These are phyloP conservation scores for Penicillium sp. DNA, from an alignment of 2,329 filamentous ascomycete genomes.

Conservation along the genomic window DNA sequence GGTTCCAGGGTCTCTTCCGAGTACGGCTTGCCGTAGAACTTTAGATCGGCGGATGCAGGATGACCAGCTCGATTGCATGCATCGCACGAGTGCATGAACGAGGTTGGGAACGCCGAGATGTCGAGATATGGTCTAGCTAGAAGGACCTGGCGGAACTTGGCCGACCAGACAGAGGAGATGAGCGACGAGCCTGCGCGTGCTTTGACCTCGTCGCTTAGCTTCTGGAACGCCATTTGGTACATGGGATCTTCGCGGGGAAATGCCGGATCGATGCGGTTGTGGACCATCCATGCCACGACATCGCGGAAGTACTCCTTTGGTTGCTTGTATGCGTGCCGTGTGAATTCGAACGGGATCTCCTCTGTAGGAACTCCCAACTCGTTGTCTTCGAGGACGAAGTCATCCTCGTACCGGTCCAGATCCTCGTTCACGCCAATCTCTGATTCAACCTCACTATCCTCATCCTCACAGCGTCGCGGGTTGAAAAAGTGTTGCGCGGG, in stretches of 20 bases:
- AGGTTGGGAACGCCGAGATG: slow-evolving; percentile 48
- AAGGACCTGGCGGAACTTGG: slow-evolving; percentile 66
- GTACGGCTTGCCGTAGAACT: slow-evolving; percentile 68
- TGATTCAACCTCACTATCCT: slow-evolving; percentile 36
- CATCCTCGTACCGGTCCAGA: slow-evolving; percentile 59
- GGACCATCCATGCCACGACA: slow-evolving; percentile 78
- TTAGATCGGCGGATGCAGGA: slow-evolving; percentile 65
- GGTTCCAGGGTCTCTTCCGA: slow-evolving; percentile 66
- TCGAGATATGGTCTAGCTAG: slow-evolving; percentile 65
- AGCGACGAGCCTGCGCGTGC: slow-evolving; percentile 71
- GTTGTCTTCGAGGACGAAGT: slow-evolving; percentile 65
- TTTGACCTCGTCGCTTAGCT: slow-evolving; percentile 69
- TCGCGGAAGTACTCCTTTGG: slow-evolving; percentile 72
- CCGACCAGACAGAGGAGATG: slow-evolving; percentile 69
- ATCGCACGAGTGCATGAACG: slow-evolving; percentile 58
- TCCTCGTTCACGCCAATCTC: slow-evolving; percentile 41
- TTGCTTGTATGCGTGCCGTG: slow-evolving; percentile 65
- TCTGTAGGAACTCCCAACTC: slow-evolving; percentile 59
- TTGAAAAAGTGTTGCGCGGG: slow-evolving; percentile 4
- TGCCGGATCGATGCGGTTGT: slow-evolving; percentile 72
- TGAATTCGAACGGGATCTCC: slow-evolving; percentile 70
- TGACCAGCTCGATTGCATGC: slow-evolving; percentile 72
- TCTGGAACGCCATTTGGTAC: slow-evolving; percentile 69
- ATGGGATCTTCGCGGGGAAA: slow-evolving; percentile 65
- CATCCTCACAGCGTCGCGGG: slow-evolving; percentile 14